Conservation (phyloP, 176 grass and related monocot genomes). For the Zea luxurians region DNA sequence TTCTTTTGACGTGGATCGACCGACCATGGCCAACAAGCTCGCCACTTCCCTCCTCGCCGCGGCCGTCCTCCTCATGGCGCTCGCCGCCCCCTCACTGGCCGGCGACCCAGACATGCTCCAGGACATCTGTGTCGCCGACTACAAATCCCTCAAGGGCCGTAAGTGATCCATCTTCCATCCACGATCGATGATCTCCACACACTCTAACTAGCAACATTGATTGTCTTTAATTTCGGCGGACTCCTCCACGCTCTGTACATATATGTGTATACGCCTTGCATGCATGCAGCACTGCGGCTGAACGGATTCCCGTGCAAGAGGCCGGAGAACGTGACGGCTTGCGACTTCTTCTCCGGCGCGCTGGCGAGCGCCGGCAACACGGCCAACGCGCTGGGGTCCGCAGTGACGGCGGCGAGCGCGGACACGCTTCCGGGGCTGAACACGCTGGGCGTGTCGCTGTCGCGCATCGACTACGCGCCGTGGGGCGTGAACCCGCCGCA, state of each 20-base stretch:
- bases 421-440: constrained; percentile 57
- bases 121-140: constrained; percentile 80
- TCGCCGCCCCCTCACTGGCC: constrained; percentile 18
- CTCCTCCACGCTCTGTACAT: neutral
- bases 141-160: constrained; percentile 55
- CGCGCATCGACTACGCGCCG: constrained; percentile 64
- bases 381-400: constrained; percentile 37
- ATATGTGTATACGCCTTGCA: neutral
- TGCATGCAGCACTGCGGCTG: constrained; percentile 46
- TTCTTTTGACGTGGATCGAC: too few species aligned
- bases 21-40: constrained; percentile 40
- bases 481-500: constrained; percentile 70
- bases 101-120: constrained; percentile 82
- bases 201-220: too few species aligned
- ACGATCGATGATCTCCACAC: too few species aligned
- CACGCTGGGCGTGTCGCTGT: constrained; percentile 64
- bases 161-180: constrained; percentile 8
- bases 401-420: constrained; percentile 53
- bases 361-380: constrained; percentile 43
- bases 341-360: constrained; percentile 59
- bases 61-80: neutral
- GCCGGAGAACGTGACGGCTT: constrained; percentile 48
- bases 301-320: constrained; percentile 76
- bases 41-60: neutral
- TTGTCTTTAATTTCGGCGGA: too few species aligned